phyloP scores from a whole-genome alignment of 2,329 filamentous ascomycete species.

The Blastomyces silverae region DNA sequence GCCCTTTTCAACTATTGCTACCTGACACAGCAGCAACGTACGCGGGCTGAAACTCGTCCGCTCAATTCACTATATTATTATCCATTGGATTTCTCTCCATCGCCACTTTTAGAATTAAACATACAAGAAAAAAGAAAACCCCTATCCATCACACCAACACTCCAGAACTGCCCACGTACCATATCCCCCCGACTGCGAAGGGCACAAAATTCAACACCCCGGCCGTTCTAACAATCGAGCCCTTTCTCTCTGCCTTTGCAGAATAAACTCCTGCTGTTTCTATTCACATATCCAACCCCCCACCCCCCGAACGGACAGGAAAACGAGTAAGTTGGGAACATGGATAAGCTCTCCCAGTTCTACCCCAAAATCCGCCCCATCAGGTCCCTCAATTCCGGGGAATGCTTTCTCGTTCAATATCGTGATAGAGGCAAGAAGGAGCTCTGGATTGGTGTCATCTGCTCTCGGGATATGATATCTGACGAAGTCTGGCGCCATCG shows the following conservation, averaged over 20 bases:
- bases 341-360: slow-evolving; percentile 2
- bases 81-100: background rate
- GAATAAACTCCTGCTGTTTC: background rate
- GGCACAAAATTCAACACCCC: background rate
- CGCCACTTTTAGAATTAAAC: background rate
- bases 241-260: background rate
- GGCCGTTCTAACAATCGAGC: background rate
- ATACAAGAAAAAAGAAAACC: too few relatives aligned
- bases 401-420: slow-evolving; percentile 10
- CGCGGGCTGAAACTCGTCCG: background rate
- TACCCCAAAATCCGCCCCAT: background rate
- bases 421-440: background rate
- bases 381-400: background rate
- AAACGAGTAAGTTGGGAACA: background rate
- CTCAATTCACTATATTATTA: background rate
- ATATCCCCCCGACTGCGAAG: background rate
- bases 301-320: background rate
- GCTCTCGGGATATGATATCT: background rate
- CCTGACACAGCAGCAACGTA: background rate
- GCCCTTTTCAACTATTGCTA: background rate
- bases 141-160: background rate
- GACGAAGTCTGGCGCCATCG: background rate
- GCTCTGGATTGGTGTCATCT: slow-evolving; percentile 9
- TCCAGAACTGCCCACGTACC: background rate
- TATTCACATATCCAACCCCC: too few relatives aligned